These are phyloP conservation scores for Talaromyces trachyspermus DNA, from an alignment of 495 filamentous ascomycete genomes.

Conservation along the genomic window DNA sequence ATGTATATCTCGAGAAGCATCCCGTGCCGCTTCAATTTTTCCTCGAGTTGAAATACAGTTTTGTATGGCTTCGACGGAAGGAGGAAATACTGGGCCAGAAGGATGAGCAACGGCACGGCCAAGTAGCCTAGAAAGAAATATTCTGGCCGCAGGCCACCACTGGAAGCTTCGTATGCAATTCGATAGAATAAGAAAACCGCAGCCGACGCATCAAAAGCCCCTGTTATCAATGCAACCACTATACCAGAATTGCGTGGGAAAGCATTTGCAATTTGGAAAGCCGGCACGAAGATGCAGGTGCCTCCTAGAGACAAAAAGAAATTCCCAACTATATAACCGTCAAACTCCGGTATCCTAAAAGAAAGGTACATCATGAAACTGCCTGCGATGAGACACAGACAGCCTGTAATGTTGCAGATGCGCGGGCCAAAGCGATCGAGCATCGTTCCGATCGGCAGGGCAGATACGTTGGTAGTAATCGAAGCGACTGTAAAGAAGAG, in stretches of 20 bases:
- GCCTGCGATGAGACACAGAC: slow-evolving; percentile 48
- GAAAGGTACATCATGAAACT: slow-evolving; percentile 52
- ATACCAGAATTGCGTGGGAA: slow-evolving; percentile 59
- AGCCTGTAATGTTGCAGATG: slow-evolving; percentile 48
- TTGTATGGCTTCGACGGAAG: slow-evolving; percentile 60
- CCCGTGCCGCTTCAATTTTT: slow-evolving; percentile 53
- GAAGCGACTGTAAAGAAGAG: slow-evolving; percentile 64
- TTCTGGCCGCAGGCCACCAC: slow-evolving; percentile 43
- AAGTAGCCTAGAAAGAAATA: slow-evolving; percentile 61
- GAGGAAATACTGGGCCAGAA: slow-evolving; percentile 47
- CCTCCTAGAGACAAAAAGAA: slow-evolving; percentile 60
- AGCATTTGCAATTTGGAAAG: slow-evolving; percentile 64
- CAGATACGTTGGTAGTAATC: slow-evolving; percentile 59
- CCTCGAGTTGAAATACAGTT: slow-evolving; percentile 49
- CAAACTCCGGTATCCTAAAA: slow-evolving; percentile 42
- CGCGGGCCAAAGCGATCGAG: slow-evolving; percentile 62
- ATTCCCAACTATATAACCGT: slow-evolving; percentile 58
- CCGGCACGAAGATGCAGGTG: slow-evolving; percentile 63
- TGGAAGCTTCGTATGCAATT: slow-evolving; percentile 46
- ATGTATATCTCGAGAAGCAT: slow-evolving; percentile 42
- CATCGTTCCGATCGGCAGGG: slow-evolving; percentile 58
- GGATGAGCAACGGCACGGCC: slow-evolving; percentile 48
- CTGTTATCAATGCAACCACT: slow-evolving; percentile 61
- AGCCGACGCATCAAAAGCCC: slow-evolving; percentile 64
- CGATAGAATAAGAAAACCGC: slow-evolving; percentile 62